Evolutionary conservation across 441 rosid species (phyloP), one percentile per base, ranked within the genome.

Genomic region (Francoa sonchifolia): DNA sequence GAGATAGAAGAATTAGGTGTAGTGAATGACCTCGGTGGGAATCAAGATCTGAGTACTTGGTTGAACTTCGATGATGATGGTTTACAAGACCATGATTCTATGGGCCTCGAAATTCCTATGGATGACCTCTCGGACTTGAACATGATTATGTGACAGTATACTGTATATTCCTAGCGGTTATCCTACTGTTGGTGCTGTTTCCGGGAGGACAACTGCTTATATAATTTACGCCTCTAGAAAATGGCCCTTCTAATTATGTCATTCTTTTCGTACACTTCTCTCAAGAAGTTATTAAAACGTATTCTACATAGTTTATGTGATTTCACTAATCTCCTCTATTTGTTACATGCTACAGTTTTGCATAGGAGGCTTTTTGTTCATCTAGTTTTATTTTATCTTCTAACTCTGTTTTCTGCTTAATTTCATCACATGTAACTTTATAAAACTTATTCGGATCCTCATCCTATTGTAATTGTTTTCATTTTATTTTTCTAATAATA

Each of bases 51-150:
- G 44, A 57, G 47, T 46, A 55, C 32, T 21, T 65, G 67, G 60
- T 62, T 71, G 14, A 65, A 61, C 54, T 48, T 76, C 10, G 76
- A 72, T 15, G 83, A 59, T 5, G 85, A 77, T 50, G 66, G 59
- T 3, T 57, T 77, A 40, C 79, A 57, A 19, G 86, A 74, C 3
- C 46, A 57, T 28, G 74, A 71, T 33, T 44, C 62, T 0, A 42
- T 52, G 40, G 76, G 72, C 17, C 74, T 69, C 31, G 73, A 63
- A 25, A 68, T 63, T 38, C 73, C 73, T 25, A 59, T 68, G 73
- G 73, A 68, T 31, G 86, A 74, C 54, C 72, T 77, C 21, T 62
- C 76, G 0, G 72, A 69, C 21, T 52, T 68, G 42, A 42, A 47
- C 42, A 65, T 67, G 59, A 33, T 68, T 31, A 34, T 44, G 31